phyloP scores from a whole-genome alignment of 208 protist species.

The Crithidia brevicula region DNA sequence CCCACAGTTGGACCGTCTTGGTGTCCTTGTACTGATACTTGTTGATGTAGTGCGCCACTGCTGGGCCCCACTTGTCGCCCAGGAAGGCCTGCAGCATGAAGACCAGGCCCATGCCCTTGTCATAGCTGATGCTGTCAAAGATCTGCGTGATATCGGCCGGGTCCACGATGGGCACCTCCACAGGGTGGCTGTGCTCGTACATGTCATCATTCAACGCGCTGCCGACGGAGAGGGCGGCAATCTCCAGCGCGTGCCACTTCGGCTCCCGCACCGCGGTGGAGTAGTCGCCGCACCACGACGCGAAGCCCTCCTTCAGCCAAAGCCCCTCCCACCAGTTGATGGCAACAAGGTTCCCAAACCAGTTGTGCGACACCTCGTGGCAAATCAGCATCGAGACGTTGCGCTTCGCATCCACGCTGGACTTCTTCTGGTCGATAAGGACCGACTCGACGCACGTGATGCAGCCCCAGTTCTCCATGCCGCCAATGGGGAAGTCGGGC shows the following conservation, averaged over 20 bases:
- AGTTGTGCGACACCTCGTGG: constrained; percentile 98
- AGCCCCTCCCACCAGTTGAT: constrained; percentile 98
- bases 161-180: constrained; percentile 94
- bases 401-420: constrained; percentile 73
- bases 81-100: constrained; percentile 94
- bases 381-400: constrained; percentile 89
- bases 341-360: constrained; percentile 99
- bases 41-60: constrained; percentile 93
- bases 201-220: constrained; percentile 90
- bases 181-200: constrained; percentile 94
- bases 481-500: constrained; percentile 96
- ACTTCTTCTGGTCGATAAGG: constrained; percentile 76
- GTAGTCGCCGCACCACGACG: constrained; percentile 95
- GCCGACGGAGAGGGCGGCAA: constrained; percentile 67
- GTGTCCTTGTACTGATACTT: constrained; percentile 93
- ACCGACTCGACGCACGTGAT: constrained; percentile 94
- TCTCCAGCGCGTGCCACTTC: constrained; percentile 89
- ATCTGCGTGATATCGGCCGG: constrained; percentile 96
- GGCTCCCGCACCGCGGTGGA: constrained; percentile 78
- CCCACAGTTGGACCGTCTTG: constrained; percentile 95
- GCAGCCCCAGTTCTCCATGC: constrained; percentile 97
- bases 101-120: constrained; percentile 95
- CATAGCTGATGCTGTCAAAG: constrained; percentile 98
- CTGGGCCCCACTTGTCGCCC: constrained; percentile 89
- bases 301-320: constrained; percentile 99